A percentile compares a stretch with the other conserved stretches of the same genome.
Evolutionary conservation across 2,329 filamentous ascomycete species (phyloP).

Genomic region (Pestalotiopsis sp.): DNA sequence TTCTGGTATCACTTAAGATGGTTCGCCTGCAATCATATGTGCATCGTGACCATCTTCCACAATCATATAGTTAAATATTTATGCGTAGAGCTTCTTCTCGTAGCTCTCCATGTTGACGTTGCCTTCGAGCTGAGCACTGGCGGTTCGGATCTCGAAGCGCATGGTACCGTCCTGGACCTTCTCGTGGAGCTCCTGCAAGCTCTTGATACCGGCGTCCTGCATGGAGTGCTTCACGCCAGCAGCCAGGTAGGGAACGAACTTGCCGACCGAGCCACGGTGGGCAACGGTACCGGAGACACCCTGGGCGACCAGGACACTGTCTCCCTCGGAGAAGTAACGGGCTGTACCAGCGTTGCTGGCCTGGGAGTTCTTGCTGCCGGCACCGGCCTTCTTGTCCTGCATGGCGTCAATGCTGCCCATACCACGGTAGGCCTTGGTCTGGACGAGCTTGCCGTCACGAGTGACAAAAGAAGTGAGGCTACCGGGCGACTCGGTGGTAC

Average conservation of each 20-base stretch:
- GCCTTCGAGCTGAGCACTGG: slow-evolving; percentile 93
- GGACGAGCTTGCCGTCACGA: slow-evolving; percentile 95
- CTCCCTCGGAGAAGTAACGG: slow-evolving; percentile 96
- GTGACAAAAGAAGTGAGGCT: slow-evolving; percentile 82
- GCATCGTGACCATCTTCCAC: background rate
- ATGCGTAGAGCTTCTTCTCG: slow-evolving; percentile 97
- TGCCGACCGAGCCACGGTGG: slow-evolving; percentile 81
- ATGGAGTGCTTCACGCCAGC: slow-evolving; percentile 96
- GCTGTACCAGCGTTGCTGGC: slow-evolving; percentile 93
- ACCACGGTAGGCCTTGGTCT: slow-evolving; percentile 98
- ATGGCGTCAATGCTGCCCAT: slow-evolving; percentile 99
- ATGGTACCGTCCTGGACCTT: slow-evolving; percentile 73
- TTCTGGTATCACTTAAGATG: slow-evolving; percentile 1
- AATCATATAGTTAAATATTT: background rate
- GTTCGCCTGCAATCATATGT: background rate
- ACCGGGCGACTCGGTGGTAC: slow-evolving; percentile 95
- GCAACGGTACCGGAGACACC: slow-evolving; percentile 88
- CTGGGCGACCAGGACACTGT: slow-evolving; percentile 92
- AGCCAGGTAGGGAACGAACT: slow-evolving; percentile 94
- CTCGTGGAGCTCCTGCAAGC: slow-evolving; percentile 73
- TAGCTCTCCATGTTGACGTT: slow-evolving; percentile 98
- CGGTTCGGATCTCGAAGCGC: slow-evolving; percentile 91
- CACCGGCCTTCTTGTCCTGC: slow-evolving; percentile 96
- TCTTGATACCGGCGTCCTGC: slow-evolving; percentile 90
- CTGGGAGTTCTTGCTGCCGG: slow-evolving; percentile 69